Percentiles rank a stretch among this genome's conserved stretches.
Conservation (phyloP, 2,329 filamentous ascomycete species). For the Fusarium cicatricum region DNA sequence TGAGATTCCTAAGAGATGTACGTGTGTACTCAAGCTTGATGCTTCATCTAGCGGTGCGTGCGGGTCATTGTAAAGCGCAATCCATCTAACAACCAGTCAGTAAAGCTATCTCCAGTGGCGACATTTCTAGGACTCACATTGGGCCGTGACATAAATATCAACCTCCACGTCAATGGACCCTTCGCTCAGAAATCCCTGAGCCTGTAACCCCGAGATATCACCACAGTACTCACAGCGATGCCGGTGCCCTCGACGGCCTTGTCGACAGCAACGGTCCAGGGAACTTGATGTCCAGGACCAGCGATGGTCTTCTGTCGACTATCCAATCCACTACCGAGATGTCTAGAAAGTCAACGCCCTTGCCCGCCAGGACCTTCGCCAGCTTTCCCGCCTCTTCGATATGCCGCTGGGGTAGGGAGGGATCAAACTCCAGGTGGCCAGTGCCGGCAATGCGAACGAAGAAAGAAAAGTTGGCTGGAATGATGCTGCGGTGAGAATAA, state of each 20-base stretch:
- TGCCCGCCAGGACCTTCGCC: too few species aligned
- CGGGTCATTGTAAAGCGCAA: constrained; percentile 40
- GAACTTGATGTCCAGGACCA: too few species aligned
- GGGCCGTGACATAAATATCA: constrained; percentile 54
- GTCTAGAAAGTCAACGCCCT: too few species aligned
- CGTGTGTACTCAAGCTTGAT: constrained; percentile 15
- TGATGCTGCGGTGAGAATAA: too few species aligned
- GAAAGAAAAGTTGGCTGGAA: too few species aligned
- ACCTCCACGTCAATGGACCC: constrained; percentile 57
- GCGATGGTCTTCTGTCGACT: too few species aligned
- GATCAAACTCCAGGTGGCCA: constrained; percentile 68
- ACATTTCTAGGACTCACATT: constrained; percentile 32
- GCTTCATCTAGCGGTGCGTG: constrained; percentile 35
- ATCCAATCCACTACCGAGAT: too few species aligned
- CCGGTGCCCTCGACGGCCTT: too few species aligned
- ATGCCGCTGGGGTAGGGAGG: constrained; percentile 65
- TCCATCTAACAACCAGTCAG: constrained; percentile 34
- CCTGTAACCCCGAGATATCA: constrained; percentile 67
- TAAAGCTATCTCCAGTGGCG: background rate
- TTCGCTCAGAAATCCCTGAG: constrained; percentile 55
- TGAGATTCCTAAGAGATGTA: too few species aligned
- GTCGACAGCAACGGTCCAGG: too few species aligned
- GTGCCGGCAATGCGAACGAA: too few species aligned
- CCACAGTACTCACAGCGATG: too few species aligned
- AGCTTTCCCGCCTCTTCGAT: constrained; percentile 68